Percentiles rank a stretch among this genome's conserved stretches.
phyloP scores from a whole-genome alignment of 2,329 filamentous ascomycete species.

The Sclerotinia spermophila region DNA sequence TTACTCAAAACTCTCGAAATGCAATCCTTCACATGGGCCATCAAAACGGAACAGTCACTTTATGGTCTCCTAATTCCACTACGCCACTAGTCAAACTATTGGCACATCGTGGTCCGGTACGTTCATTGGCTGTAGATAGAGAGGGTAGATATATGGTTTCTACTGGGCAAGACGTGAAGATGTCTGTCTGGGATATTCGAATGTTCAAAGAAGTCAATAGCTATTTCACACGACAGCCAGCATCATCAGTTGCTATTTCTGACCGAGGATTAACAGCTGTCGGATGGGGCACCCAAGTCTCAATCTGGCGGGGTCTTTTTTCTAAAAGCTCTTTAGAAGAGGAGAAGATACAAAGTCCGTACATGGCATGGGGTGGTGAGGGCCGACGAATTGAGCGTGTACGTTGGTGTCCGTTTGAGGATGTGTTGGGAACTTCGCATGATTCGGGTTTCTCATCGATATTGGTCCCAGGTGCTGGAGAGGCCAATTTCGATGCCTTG shows the following conservation, averaged over 20 bases:
- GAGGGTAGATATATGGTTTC: slow-evolving; percentile 96
- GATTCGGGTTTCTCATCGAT: slow-evolving; percentile 83
- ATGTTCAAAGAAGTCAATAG: slow-evolving; percentile 91
- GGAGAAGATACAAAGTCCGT: slow-evolving; percentile 78
- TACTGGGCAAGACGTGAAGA: slow-evolving; percentile 81
- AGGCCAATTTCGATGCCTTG: slow-evolving; percentile 91
- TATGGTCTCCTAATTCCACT: slow-evolving; percentile 92
- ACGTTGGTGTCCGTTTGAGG: slow-evolving; percentile 91
- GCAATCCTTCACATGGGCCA: slow-evolving; percentile 89
- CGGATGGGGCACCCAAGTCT: slow-evolving; percentile 84
- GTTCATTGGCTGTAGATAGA: slow-evolving; percentile 78
- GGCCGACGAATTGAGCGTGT: slow-evolving; percentile 77
- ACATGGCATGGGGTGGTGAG: slow-evolving; percentile 90
- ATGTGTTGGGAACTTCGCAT: slow-evolving; percentile 83
- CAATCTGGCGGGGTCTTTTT: slow-evolving; percentile 89
- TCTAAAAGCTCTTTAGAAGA: slow-evolving; percentile 67
- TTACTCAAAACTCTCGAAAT: slow-evolving; percentile 88
- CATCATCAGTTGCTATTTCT: slow-evolving; percentile 79
- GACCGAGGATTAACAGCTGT: slow-evolving; percentile 85
- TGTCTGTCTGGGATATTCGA: slow-evolving; percentile 94
- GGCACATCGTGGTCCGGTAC: slow-evolving; percentile 83
- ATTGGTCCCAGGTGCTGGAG: slow-evolving; percentile 89
- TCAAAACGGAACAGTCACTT: slow-evolving; percentile 87
- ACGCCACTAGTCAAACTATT: slow-evolving; percentile 88
- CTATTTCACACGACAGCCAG: slow-evolving; percentile 81